Conservation (phyloP, 352 stramenopile genomes). For the Pythium phragmitis region DNA sequence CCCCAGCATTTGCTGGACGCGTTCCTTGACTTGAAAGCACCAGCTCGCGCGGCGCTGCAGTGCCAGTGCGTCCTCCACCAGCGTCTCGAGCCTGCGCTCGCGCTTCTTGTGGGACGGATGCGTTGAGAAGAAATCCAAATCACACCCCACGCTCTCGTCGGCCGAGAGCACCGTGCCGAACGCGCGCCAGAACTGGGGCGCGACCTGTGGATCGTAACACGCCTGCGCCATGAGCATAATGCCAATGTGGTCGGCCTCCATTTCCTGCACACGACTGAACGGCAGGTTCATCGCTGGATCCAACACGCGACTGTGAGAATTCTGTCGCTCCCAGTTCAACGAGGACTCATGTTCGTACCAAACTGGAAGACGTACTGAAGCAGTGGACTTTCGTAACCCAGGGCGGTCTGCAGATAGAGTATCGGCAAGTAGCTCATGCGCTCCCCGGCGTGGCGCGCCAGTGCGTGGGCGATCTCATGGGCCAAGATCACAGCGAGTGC, state of each 20-base stretch:
- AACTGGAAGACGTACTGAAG: constrained; percentile 67
- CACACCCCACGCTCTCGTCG: constrained; percentile 39
- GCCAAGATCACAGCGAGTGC: constrained; percentile 62
- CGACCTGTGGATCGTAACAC: constrained; percentile 66
- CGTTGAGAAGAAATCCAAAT: constrained; percentile 64
- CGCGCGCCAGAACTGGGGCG: constrained; percentile 44
- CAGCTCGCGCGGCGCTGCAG: constrained; percentile 48
- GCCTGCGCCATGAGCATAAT: constrained; percentile 74
- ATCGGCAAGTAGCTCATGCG: constrained; percentile 61
- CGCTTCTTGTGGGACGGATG: constrained; percentile 67
- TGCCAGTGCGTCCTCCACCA: constrained; percentile 45
- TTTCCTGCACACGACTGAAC: constrained; percentile 61
- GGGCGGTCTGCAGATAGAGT: constrained; percentile 38
- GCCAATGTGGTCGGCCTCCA: constrained; percentile 72
- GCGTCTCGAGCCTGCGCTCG: constrained; percentile 38
- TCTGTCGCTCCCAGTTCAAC: not conserved
- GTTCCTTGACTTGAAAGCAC: constrained; percentile 55
- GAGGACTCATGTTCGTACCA: constrained; percentile 20
- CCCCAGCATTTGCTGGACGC: constrained; percentile 47
- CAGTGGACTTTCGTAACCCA: constrained; percentile 59
- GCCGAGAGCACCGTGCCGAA: constrained; percentile 38
- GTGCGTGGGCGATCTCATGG: constrained; percentile 65
- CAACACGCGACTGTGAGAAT: not conserved
- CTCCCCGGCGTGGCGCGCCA: constrained; percentile 63
- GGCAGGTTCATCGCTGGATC: constrained; percentile 48